Evolutionary conservation across 2,329 filamentous ascomycete species (phyloP).

Genomic region (Beauveria varroae): DNA sequence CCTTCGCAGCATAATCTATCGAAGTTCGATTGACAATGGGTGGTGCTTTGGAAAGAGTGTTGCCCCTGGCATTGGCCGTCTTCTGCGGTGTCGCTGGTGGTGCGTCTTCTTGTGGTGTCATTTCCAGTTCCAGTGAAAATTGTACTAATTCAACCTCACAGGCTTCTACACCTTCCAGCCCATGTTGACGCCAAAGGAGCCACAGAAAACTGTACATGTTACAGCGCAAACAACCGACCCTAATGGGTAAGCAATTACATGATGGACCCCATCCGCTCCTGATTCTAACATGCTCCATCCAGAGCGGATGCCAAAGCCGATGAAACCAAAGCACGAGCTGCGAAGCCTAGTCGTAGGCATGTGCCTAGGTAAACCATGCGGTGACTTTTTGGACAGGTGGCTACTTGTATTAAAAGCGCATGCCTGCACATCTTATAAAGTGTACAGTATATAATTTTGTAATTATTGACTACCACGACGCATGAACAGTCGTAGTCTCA

Average conservation of each 20-base stretch:
- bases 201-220: too few relatives aligned
- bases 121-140: background rate
- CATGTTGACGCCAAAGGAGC: slow-evolving; percentile 19
- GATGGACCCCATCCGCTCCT: background rate
- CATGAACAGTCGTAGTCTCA: background rate
- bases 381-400: too few relatives aligned
- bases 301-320: background rate
- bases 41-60: slow-evolving; percentile 26
- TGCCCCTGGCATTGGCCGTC: slow-evolving; percentile 28
- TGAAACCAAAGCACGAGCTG: background rate
- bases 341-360: background rate
- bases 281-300: background rate
- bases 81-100: slow-evolving; percentile 31
- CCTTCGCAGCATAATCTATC: background rate
- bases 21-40: background rate
- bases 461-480: background rate
- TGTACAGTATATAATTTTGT: background rate
- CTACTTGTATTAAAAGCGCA: background rate
- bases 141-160: slow-evolving; percentile 12
- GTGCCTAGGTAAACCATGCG: too few relatives aligned
- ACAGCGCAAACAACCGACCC: background rate
- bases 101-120: slow-evolving; percentile 15
- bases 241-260: background rate
- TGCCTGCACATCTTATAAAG: background rate
- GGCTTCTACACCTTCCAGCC: slow-evolving; percentile 32